Base-by-base conservation (phyloP, 495 filamentous ascomycete genomes). In the Daldinia vernicosa region DNA sequence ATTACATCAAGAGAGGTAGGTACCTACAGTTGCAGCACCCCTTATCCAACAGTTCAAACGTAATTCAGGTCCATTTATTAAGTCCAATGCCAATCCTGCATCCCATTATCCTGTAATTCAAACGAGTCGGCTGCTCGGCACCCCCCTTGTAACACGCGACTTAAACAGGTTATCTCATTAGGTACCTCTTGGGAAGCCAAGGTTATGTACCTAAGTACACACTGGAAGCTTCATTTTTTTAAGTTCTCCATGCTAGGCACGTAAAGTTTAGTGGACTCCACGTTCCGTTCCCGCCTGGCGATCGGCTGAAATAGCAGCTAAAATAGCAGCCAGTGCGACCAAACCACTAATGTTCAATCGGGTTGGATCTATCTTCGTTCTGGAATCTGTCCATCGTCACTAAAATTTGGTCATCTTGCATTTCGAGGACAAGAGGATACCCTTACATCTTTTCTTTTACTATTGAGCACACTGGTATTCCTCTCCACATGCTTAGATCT, bases 231-330 rank as follows among this genome's bases (percentile, higher is more conserved):
- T 17, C 19, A 51, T 30, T 30, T 6, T 30, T 30, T n/a, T 32
- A 52, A 28, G 24, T n/a, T n/a, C n/a, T n/a, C n/a, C 39, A 28
- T 53, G 56, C 32, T 53, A 45, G 24, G 24, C 26, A 45, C 32
- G 30, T 50, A 58, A 32, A 45, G n/a, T 62, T 67, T 60, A 63
- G 53, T 63, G 40, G 30, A 59, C 53, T 57, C 64, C 70, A 69
- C 60, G 65, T 72, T 65, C 61, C 70, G 70, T 62, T 69, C 65
- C 60, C 66, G 65, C 56, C 47, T 72, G 47, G 33, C 43, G 65
- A 64, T 72, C 70, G 70, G 70, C 70, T 72, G 68, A 72, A 33
- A 11, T 33, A 33, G 32, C 32, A 33, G 70, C 70, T 72, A 72
- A 47, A 72, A 66, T 69, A 65, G 51, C 39, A 68, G 19, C 60